These are phyloP conservation scores for Danielia reshetovae DNA, from an alignment of 805 yeast species.

Conservation along the genomic window DNA sequence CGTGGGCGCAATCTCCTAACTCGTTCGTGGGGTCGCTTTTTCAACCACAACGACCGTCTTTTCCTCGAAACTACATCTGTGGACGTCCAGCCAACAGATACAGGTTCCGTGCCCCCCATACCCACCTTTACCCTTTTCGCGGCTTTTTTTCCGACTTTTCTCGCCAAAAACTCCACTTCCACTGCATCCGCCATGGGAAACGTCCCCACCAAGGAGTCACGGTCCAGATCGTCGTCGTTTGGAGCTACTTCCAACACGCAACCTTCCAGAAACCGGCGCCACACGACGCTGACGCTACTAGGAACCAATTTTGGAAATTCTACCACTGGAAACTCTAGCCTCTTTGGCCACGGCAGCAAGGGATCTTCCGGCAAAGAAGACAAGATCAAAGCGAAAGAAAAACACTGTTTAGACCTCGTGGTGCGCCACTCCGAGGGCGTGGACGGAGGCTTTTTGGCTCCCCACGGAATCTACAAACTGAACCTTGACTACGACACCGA, in stretches of 20 bases:
- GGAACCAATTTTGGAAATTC: background rate
- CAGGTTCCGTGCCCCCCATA: no score
- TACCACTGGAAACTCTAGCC: constrained; percentile 6
- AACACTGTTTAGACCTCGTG: constrained; percentile 52
- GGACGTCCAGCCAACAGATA: no score
- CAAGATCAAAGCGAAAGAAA: constrained; percentile 45
- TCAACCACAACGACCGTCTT: no score
- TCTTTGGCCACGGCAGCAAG: constrained; percentile 6
- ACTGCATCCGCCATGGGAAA: no score
- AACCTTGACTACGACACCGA: constrained; percentile 70
- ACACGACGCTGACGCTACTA: constrained; percentile 10
- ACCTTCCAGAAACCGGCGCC: constrained; percentile 7
- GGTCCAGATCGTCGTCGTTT: constrained; percentile 23
- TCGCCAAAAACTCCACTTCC: no score
- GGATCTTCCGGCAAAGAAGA: constrained; percentile 49
- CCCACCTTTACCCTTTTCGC: no score
- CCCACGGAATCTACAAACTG: constrained; percentile 82
- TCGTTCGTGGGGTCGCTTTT: no score
- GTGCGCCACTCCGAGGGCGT: constrained; percentile 67
- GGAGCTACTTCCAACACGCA: constrained; percentile 3
- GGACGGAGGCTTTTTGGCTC: constrained; percentile 93
- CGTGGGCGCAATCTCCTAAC: no score
- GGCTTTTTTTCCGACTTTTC: no score
- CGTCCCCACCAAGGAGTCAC: constrained; percentile 40
- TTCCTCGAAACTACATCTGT: no score